Evolutionary conservation across 352 stramenopile genomes (phyloP).

Genomic region (Phytophthora hibernalis): DNA sequence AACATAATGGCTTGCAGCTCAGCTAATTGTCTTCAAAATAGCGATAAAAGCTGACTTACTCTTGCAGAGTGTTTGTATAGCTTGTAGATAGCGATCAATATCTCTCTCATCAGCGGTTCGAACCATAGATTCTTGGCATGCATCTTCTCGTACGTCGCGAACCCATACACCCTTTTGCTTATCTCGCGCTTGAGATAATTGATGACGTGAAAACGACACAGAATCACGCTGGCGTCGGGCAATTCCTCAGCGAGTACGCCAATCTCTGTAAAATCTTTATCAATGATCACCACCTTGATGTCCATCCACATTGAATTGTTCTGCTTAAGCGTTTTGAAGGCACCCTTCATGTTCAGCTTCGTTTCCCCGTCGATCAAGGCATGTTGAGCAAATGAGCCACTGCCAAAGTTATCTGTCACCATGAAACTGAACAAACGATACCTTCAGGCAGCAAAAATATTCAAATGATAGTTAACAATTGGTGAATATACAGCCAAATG

Average conservation of each 20-base stretch:
- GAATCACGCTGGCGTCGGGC: constrained; percentile 3
- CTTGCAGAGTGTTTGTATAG: constrained; percentile 1
- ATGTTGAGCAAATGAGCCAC: constrained; percentile 15
- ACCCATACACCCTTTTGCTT: constrained; percentile 13
- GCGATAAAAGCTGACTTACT: background rate
- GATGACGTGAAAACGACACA: constrained; percentile 25
- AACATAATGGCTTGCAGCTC: constrained; percentile 12
- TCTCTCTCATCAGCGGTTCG: background rate
- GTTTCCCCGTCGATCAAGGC: constrained; percentile 12
- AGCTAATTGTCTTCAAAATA: constrained; percentile 14
- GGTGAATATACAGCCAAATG: too few species aligned
- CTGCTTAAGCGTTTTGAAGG: constrained; percentile 5
- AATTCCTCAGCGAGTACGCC: background rate
- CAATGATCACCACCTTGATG: constrained; percentile 14
- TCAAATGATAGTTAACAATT: background rate
- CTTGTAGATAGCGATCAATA: constrained; percentile 3
- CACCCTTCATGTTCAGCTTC: constrained; percentile 5
- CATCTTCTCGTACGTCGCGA: constrained; percentile 8
- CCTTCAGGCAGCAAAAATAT: background rate
- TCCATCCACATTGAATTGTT: constrained; percentile 10
- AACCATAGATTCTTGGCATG: constrained; percentile 18
- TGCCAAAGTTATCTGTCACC: constrained; percentile 19
- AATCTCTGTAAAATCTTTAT: constrained; percentile 19
- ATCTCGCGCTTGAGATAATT: constrained; percentile 15
- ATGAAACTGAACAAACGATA: constrained; percentile 26